Evolutionary conservation across 2,329 filamentous ascomycete species (phyloP), one percentile per base, ranked within the genome.

Genomic region (Sarocladium kiliense): DNA sequence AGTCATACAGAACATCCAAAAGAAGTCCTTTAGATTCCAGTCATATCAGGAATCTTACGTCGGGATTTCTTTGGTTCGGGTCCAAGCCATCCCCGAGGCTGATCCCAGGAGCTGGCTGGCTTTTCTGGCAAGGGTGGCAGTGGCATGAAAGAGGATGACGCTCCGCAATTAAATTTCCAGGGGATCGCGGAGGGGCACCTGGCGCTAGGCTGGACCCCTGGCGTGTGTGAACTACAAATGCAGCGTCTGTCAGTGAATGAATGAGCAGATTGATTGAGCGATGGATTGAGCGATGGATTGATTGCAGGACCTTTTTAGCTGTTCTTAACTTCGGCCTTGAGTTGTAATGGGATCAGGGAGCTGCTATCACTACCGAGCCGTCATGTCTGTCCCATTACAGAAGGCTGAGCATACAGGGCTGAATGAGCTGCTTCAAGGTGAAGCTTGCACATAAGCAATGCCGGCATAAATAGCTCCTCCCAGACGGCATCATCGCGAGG

Each of bases 141-240:
- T n/a, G 27, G 47, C 47, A 51, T 51, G 27, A 51, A 51, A 34
- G 30, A 45, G 41, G 19, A 34, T 34, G 47, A 34, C n/a, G 47
- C 47, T 51, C 47, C 47, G 47, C 47, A 51, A 36, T 51, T 51
- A 51, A 51, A 51, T 51, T 51, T 51, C 27, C 26, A 51, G 47
- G 47, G 47, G 19, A 30, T 49, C 47, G 27, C 27, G 18, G 47
- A 51, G 47, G 47, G 47, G 47, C 47, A 51, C 5, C 27, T 49
- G n/a, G 25, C 44, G 41, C 44, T 49, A 49, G 25, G 21, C 11
- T 51, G 47, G 47, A 51, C 27, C 47, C 44, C 47, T 36, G 47
- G 47, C 18, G 18, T 36, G 27, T 21, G 18, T 27, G 5, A 30
- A 11, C 19, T 26, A 25, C n/a, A n/a, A n/a, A n/a, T n/a, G n/a